Evolutionary conservation across 768 basidiomycete genomes (phyloP), one percentile per base, ranked within the genome.

Genomic region (Neoboletus brunneissimus): DNA sequence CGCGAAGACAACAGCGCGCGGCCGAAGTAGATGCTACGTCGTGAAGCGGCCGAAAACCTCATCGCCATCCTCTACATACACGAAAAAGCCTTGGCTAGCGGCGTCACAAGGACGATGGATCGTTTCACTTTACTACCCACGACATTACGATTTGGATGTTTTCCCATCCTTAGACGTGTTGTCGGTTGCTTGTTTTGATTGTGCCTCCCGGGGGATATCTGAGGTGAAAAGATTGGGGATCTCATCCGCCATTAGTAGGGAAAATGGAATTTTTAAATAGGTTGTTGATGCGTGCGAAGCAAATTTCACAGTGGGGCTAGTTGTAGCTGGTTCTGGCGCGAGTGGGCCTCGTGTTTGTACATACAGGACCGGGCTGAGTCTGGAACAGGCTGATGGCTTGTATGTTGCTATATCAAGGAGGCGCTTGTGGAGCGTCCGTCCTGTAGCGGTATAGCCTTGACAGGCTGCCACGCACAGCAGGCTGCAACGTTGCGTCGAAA

Each of bases 1-100:
- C 91, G 31, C 77, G 89, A 59, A 79, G 89, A 59, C 80, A 80
- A 44, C 81, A 80, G 56, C 79, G 87, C 38, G 79, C 79, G 25
- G 72, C 75, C 11, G 84, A 81, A 54, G 79, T n/a, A 43, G 65
- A 58, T 7, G 44, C 1, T 0, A 48, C 43, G 20, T 51, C 53
- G 46, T 68, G 56, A 61, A 20, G 25, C 22, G 23, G 9, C 15
- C 32, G 31, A 41, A 25, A 31, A 35, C 13, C n/a, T 31, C 11
- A 22, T 32, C 44, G 22, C n/a, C 25, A 23, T 40, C n/a, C 6
- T 16, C 41, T n/a, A 29, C 41, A 41, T 37, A 40, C 15, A 25
- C 4, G 23, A 29, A 32, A 48, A 46, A n/a, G 13, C 37, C 34
- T 20, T 53, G 51, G 55, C 43, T 8, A 12, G 22, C 43, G 32